These are phyloP conservation scores for Iris pallida DNA, from an alignment of 116 monocot species.

Conservation along the genomic window DNA sequence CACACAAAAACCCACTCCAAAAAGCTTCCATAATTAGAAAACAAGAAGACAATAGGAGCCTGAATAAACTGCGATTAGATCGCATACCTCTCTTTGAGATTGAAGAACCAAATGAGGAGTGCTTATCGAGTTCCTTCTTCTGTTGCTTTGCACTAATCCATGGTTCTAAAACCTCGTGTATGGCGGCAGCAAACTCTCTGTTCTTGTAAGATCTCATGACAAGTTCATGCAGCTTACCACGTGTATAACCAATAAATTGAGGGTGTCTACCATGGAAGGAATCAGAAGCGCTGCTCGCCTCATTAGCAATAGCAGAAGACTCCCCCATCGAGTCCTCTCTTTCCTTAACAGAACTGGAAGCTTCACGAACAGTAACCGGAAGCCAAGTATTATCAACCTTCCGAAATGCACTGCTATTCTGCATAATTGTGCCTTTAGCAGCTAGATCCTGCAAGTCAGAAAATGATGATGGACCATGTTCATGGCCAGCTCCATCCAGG, in stretches of 20 bases:
- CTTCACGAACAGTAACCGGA: constrained; percentile 41
- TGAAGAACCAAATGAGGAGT: constrained; percentile 65
- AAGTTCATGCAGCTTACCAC: constrained; percentile 93
- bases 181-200: constrained; percentile 86
- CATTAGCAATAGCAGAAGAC: background rate
- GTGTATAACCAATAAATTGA: constrained; percentile 88
- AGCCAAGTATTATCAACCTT: constrained; percentile 91
- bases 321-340: background rate
- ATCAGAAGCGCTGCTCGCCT: background rate
- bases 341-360: constrained; percentile 22
- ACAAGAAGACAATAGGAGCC: background rate
- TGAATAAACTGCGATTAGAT: background rate
- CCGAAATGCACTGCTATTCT: constrained; percentile 76
- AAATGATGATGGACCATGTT: constrained; percentile 85
- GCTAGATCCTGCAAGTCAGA: constrained; percentile 64
- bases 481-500: constrained; percentile 86
- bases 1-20: background rate
- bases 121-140: constrained; percentile 75
- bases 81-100: constrained; percentile 55
- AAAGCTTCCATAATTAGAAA: background rate
- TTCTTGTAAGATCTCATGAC: constrained; percentile 98
- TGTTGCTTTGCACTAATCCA: constrained; percentile 83
- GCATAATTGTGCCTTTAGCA: constrained; percentile 48
- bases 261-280: constrained; percentile 69
- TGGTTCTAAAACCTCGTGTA: constrained; percentile 97